Evolutionary conservation across 1,284 basidiomycete species (phyloP), one percentile per base, ranked within the genome.

Genomic region (Phellopilus nigrolimitatus): DNA sequence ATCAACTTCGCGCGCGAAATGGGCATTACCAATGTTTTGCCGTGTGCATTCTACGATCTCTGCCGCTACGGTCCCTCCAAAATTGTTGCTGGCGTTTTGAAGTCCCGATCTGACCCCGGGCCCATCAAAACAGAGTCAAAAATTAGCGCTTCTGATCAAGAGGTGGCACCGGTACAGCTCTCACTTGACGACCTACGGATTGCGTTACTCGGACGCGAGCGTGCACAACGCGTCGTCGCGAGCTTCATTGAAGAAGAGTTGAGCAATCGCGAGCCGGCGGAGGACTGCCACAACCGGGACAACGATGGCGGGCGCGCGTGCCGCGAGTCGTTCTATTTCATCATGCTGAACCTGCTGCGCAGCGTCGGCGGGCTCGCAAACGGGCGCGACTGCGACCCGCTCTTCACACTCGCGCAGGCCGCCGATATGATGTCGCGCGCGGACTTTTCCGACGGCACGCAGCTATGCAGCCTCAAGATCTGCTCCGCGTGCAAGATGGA

Each of bases 21-120:
- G 51, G 71, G 72, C 41, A 64, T 84, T 0, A 68, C 71, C 6
- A 68, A 71, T 2, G 62, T 88, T 45, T 72, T 88, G 10, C 78
- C 82, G 2, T 71, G 80, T 25, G 83, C 83, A 0, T 78, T 88
- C 60, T 87, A 87, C 63, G 84, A 88, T 57, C 73, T 88, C 34
- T 78, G 81, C 2, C 73, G 84, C 17, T 86, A 86, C 57, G 82
- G 78, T 0, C 80, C 84, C 0, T 81, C 80, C 64, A 79, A 78
- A 63, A 84, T 86, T 55, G 67, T 81, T 57, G 51, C 67, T 0
- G 84, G 84, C 4, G 65, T 77, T 10, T 58, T 62, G 34, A 43
- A 28, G 43, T 15, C 47, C 22, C 38, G 39, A 13, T 31, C 39
- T 17, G 22, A 40, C 3, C n/a, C n/a, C n/a, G 63, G 2, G 62